Base-by-base conservation (phyloP, 495 filamentous ascomycete species). In the Tuber brumale region DNA sequence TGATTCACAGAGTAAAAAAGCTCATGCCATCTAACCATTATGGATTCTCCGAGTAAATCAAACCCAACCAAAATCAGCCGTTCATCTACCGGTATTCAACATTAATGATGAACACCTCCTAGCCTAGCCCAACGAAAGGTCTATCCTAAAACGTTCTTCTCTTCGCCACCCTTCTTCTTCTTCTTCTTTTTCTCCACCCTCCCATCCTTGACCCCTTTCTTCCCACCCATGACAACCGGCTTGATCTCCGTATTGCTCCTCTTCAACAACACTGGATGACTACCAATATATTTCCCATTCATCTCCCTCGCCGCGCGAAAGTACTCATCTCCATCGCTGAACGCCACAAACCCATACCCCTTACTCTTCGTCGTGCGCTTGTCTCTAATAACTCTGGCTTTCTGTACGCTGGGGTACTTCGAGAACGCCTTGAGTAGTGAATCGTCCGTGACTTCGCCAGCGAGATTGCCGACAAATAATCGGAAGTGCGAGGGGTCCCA, bases 241-340 rank as follows among this genome's bases (percentile, higher is more conserved):
- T 91, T 92, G 82, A 98, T 91, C 85, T 98, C 94, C 41, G 96
- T 97, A 70, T 90, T 97, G 81, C 92, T 93, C 81, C 94, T 91
- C 84, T 91, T 90, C 76, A 98, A 86, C 69, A 92, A 86, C 14
- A 99, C 90, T 1, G 95, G 95, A 84, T 98, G 95, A 81, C 93
- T 97, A 57, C 96, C 95, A 84, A 99, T 98, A 83, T 99, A 99
- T 86, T 99, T 98, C 70, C 94, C 94, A 83, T 97, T 91, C 96
- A 99, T 99, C 85, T 98, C 96, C 85, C 94, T 91, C 77, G 92
- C 95, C 0, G 95, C 94, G 74, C 90, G 88, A 87, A 98, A 98
- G 84, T 94, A 97, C 81, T 97, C 94, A 81, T 99, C 95, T 7
- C 94, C 92, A 83, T 97, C 92, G 77, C 90, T 92, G 85, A 99